Evolutionary conservation across 805 yeast genomes (phyloP).

Genomic region (Pichia sporocuriosa): DNA sequence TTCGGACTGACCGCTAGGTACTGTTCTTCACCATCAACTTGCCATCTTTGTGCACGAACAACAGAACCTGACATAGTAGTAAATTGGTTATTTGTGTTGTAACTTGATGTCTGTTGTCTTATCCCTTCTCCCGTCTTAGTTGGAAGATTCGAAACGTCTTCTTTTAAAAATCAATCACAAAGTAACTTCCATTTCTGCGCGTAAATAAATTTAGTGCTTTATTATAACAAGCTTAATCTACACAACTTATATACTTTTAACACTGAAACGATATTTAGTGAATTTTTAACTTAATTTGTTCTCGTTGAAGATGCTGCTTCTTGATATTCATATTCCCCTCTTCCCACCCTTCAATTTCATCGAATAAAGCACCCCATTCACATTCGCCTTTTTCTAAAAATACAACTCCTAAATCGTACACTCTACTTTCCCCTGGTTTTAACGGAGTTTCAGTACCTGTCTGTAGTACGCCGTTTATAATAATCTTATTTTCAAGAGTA

Average conservation of each 20-base stretch:
- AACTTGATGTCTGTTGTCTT: too few relatives aligned
- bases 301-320: conserved; percentile 33
- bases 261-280: background rate
- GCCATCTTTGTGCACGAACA: conserved; percentile 56
- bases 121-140: too few relatives aligned
- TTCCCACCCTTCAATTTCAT: conserved; percentile 31
- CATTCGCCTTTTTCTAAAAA: conserved; percentile 73
- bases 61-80: conserved; percentile 52
- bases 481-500: conserved; percentile 46
- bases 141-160: too few relatives aligned
- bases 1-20: conserved; percentile 68
- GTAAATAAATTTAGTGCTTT: background rate
- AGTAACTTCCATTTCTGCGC: too few relatives aligned
- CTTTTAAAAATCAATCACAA: too few relatives aligned
- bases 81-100: background rate
- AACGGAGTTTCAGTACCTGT: conserved; percentile 38
- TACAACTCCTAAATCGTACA: conserved; percentile 48
- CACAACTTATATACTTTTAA: too few relatives aligned
- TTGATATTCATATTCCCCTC: conserved; percentile 20
- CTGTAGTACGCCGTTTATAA: conserved; percentile 71
- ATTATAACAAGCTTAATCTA: background rate
- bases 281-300: conserved; percentile 29
- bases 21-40: conserved; percentile 44
- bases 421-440: conserved; percentile 35
- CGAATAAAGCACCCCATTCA: conserved; percentile 69